Evolutionary conservation across 164 flowering plant species (phyloP).

Genomic region (Amborella trichopoda): DNA sequence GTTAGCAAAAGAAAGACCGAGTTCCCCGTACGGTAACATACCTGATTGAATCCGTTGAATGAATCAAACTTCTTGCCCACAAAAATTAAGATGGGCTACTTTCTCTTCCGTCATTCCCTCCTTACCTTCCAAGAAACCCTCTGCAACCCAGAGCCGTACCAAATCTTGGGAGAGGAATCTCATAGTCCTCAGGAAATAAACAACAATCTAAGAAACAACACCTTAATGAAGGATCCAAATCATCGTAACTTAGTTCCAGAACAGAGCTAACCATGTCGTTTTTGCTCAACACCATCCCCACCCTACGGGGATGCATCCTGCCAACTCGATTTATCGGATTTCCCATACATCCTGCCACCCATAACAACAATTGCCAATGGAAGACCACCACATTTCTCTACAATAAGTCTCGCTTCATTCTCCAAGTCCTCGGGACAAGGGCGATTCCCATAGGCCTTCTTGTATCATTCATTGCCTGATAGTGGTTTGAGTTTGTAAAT

Average conservation of each 20-base stretch:
- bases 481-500: constrained; percentile 5
- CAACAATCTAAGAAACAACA: neutral
- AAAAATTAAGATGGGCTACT: neutral
- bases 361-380: constrained; percentile 16
- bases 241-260: neutral
- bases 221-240: neutral
- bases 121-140: neutral
- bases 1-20: constrained; percentile 18
- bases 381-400: constrained; percentile 6
- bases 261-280: neutral
- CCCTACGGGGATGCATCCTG: neutral
- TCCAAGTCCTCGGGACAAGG: neutral
- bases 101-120: neutral
- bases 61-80: neutral
- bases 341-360: constrained; percentile 5
- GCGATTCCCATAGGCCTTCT: constrained; percentile 9
- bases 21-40: constrained; percentile 23
- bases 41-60: constrained; percentile 16
- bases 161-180: neutral
- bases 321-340: neutral
- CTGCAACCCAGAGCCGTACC: neutral
- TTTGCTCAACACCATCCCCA: neutral
- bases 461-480: constrained; percentile 6
- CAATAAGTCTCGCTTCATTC: constrained; percentile 1
- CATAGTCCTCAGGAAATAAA: neutral